Base-by-base conservation (phyloP, 495 filamentous ascomycete species). In the Xylaria flabelliformis region DNA sequence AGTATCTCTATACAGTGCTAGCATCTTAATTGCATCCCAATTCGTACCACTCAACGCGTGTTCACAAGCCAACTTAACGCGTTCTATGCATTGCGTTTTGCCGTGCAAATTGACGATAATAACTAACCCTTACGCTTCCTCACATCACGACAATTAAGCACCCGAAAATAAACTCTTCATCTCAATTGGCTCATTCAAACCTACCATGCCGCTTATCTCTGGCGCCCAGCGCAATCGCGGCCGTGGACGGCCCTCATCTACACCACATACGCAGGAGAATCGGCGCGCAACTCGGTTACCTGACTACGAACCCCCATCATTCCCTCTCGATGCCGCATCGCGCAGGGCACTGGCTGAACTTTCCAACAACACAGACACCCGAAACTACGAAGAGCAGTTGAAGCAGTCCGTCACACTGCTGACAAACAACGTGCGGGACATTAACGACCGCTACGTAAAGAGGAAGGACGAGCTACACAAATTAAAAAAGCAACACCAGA, bases 261-360 rank as follows among this genome's bases (percentile, higher is more conserved):
- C 73, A n/a, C 36, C 73, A 15, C 70, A 44, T n/a, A 21, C 63
- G 17, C 72, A 70, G 36, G 67, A 64, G 39, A 34, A 44, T 39
- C 51, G 70, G 26, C 68, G 64, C 29, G 70, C 77, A 36, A 76
- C 80, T 15, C 76, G 82, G 0, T 80, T 91, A 10, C 91, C 90
- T 4, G 75, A 82, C 9, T 93, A 93, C 78, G 84, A 92, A 73
- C 76, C 86, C 1, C 89, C 86, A 15, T 74, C 83, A 21, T 85
- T 82, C 42, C 85, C 90, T 13, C 86, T 88, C 65, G 79, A 78
- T 59, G 70, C 76, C 5, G 56, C 69, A 3, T 75, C 76, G 9
- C 81, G 77, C 66, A 74, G 74, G 21, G 73, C 72, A 0, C 74
- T 88, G 7, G 67, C 76, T 12, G 69, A 80, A 15, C 72, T 88